Base-by-base conservation (phyloP, 305 asterid genomes). In the Fraxinus xanthoxyloides region DNA sequence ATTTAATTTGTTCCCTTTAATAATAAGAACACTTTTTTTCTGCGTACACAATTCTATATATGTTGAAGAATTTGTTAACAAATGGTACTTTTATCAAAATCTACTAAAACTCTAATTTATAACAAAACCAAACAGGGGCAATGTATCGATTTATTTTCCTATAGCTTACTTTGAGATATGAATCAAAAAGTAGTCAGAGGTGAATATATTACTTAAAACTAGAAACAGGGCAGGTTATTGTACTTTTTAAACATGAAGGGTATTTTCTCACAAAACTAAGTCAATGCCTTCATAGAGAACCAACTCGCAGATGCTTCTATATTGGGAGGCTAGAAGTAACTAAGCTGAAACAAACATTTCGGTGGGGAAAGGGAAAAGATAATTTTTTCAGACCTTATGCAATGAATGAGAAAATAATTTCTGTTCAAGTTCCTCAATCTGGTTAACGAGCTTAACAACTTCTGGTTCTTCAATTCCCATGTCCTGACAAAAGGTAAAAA, bases 381-480 rank as follows among this genome's bases (percentile, higher is more conserved):
- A 35, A 43, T 1, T 40, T 72, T 67, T 51, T 23, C 83, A 80
- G 73, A 95, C 99, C 98, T 95, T 92, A 89, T 93, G 92, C 79
- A 92, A 70, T 36, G 98, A 93, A 78, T 94, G 98, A 84, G 94
- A 88, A 85, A 90, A 80, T 46, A 46, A 46, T 46, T 13, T 46
- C 6, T 46, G 56, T 46, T 46, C 56, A 46, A 46, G 56, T 46
- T 85, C 93, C 92, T 93, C 97, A 17, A 92, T 90, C 87, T 91
- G 91, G 84, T 86, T 88, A 51, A 91, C 89, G 85, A 96, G 85
- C 85, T 91, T 93, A 67, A 91, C 95, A 88, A 93, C 79, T 80
- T 93, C 98, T 43, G 93, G 93, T 73, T 93, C 98, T 72, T 94
- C 93, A 78, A 94, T 89, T 80, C 93, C 95, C 98, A 94, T 90